Evolutionary conservation across 83 land plant species (phyloP).

Genomic region (Picea mariana): DNA sequence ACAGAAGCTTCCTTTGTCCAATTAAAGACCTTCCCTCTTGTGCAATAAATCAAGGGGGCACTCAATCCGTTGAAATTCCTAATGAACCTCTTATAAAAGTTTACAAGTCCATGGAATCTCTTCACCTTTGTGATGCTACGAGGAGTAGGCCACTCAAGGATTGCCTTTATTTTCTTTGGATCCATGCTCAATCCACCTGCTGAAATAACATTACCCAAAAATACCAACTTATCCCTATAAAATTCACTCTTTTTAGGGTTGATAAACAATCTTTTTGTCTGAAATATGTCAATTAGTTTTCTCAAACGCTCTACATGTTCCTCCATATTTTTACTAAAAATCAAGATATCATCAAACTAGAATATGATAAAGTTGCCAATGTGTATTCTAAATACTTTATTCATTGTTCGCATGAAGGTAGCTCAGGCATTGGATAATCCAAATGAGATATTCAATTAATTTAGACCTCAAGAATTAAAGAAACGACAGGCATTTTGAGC

Average conservation of each 20-base stretch:
- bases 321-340: neutral
- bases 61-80: neutral
- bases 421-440: constrained; percentile 7
- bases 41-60: neutral
- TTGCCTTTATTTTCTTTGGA: constrained; percentile 12
- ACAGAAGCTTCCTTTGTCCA: neutral
- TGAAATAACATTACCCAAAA: constrained; percentile 14
- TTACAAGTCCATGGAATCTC: constrained; percentile 20
- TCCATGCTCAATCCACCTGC: constrained; percentile 12
- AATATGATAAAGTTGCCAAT: constrained; percentile 11
- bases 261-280: neutral
- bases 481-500: too few species aligned
- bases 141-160: constrained; percentile 11
- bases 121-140: neutral
- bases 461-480: too few species aligned
- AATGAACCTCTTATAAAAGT: constrained; percentile 20
- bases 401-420: constrained; percentile 13
- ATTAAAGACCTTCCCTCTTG: neutral
- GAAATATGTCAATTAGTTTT: neutral
- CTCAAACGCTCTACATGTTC: neutral
- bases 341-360: constrained; percentile 15
- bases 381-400: neutral
- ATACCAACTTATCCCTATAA: neutral
- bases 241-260: constrained; percentile 16
- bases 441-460: constrained; percentile 23